Evolutionary conservation across 2,329 filamentous ascomycete species (phyloP).

Genomic region (Magnaporthiopsis poae): DNA sequence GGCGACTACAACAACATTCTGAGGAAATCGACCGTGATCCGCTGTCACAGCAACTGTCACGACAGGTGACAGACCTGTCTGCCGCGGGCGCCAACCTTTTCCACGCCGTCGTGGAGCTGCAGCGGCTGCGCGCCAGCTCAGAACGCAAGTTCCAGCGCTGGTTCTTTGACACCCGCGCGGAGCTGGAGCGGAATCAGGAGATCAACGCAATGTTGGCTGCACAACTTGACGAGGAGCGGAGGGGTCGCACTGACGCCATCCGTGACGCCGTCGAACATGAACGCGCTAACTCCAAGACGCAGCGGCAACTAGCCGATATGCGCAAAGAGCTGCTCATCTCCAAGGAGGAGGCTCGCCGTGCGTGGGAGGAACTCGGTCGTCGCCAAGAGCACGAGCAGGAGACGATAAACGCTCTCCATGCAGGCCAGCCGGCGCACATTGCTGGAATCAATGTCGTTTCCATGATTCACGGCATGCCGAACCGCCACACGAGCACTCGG

Average conservation of each 20-base stretch:
- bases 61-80: conserved; percentile 93
- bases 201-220: conserved; percentile 70
- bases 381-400: conserved; percentile 90
- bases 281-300: conserved; percentile 56
- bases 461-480: conserved; percentile 64
- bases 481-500: conserved; percentile 39
- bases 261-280: conserved; percentile 57
- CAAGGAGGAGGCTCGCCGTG: conserved; percentile 86
- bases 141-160: conserved; percentile 97
- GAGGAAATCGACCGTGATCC: conserved; percentile 75
- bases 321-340: conserved; percentile 86
- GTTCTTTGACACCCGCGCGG: conserved; percentile 90
- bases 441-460: conserved; percentile 92
- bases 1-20: conserved; percentile 79
- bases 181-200: conserved; percentile 78
- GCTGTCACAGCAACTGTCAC: conserved; percentile 75
- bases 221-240: conserved; percentile 64
- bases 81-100: conserved; percentile 94
- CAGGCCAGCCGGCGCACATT: conserved; percentile 78
- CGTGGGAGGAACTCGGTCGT: conserved; percentile 92
- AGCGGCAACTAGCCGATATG: conserved; percentile 80
- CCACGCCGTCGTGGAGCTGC: conserved; percentile 91
- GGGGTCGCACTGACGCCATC: conserved; percentile 57
- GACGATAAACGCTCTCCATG: conserved; percentile 71
- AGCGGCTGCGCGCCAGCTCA: conserved; percentile 84